phyloP scores from a whole-genome alignment of 2,329 filamentous ascomycete species.

The Remersonia thermophila region DNA sequence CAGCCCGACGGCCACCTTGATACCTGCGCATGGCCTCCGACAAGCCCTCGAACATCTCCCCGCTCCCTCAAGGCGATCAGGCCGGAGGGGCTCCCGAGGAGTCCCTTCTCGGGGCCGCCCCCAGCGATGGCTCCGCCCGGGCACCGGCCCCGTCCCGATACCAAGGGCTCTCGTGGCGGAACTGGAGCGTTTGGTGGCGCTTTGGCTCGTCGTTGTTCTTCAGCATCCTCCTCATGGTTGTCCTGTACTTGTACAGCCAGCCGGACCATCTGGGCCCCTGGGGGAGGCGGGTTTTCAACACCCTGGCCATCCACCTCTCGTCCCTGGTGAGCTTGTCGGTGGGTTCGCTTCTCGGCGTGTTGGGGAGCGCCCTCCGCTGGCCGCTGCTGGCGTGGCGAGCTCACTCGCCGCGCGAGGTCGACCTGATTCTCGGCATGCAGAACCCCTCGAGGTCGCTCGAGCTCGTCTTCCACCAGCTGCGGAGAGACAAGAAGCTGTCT shows the following conservation, averaged over 20 bases:
- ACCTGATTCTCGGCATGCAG: conserved; percentile 4
- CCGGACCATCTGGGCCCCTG: background rate
- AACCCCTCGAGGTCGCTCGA: conserved; percentile 1
- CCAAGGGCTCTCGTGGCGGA: conserved; percentile 1
- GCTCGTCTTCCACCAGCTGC: background rate
- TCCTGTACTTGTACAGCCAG: background rate
- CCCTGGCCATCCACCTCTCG: conserved; percentile 5
- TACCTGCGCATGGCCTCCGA: too few relatives aligned
- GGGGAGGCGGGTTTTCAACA: conserved; percentile 3
- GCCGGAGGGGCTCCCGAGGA: too few relatives aligned
- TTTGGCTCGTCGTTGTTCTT: background rate
- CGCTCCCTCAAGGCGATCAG: too few relatives aligned
- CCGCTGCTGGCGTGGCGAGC: conserved; percentile 1
- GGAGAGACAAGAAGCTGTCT: background rate
- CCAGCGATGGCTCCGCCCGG: too few relatives aligned
- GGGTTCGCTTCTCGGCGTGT: conserved; percentile 2
- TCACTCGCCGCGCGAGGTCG: background rate
- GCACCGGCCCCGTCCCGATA: too few relatives aligned
- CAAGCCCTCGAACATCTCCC: too few relatives aligned
- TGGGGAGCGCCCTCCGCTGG: conserved; percentile 6
- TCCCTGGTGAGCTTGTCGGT: conserved; percentile 6
- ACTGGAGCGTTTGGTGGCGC: background rate
- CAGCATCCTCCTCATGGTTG: background rate
- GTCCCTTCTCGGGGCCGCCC: too few relatives aligned
- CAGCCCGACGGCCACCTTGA: too few relatives aligned